These are phyloP conservation scores for Phyllosticta citriasiana DNA, from an alignment of 2,329 filamentous ascomycete species.

Conservation along the genomic window DNA sequence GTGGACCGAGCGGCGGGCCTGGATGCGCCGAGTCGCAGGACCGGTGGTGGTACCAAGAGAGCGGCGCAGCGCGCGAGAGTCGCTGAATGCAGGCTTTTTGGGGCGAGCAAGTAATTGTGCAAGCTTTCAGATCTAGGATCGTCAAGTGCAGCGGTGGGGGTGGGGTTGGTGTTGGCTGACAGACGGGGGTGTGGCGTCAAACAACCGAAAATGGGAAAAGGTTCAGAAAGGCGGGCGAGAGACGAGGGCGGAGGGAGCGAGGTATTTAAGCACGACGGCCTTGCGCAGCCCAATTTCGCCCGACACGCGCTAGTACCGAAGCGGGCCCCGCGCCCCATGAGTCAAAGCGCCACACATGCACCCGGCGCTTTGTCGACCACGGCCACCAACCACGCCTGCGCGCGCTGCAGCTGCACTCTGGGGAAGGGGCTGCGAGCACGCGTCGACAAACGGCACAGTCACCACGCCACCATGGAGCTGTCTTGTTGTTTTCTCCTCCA, in stretches of 20 bases:
- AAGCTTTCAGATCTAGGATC: background rate
- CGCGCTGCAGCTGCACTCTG: too few species aligned
- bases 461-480: too few species aligned
- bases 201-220: background rate
- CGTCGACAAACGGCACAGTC: too few species aligned
- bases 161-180: background rate
- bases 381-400: too few species aligned
- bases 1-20: background rate
- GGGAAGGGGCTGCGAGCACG: too few species aligned
- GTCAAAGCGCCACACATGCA: background rate
- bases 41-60: slow-evolving; percentile 5
- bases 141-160: background rate
- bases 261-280: background rate
- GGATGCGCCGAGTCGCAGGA: background rate
- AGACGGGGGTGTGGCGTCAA: background rate
- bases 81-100: background rate
- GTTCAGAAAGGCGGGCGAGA: background rate
- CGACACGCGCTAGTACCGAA: background rate
- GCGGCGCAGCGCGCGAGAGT: slow-evolving; percentile 2
- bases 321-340: background rate
- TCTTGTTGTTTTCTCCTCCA: too few species aligned
- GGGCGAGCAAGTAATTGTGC: background rate
- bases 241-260: background rate
- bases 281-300: background rate
- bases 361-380: background rate